Base-by-base conservation (phyloP, 2,329 filamentous ascomycete genomes). In the Pochonia chlamydosporia region DNA sequence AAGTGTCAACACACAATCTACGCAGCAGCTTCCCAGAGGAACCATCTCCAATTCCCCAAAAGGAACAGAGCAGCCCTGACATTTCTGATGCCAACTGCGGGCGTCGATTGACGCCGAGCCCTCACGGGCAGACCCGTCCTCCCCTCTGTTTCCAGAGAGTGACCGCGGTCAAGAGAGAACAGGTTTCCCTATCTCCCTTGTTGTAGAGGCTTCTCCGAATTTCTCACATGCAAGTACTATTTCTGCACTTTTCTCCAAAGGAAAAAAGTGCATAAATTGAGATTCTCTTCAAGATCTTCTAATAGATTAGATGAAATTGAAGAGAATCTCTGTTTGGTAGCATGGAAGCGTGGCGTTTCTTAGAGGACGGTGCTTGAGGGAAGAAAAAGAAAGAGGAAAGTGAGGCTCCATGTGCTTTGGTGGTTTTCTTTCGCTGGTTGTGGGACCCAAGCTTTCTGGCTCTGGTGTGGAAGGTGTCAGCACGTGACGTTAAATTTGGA, bases 51-150 rank as follows among this genome's bases (percentile, higher is more conserved):
- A n/a, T 28, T 36, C 44, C 42, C 44, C 37, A 24, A 35, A 24
- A 18, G 40, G 30, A 31, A 5, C 16, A 23, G 35, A n/a, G 31
- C 24, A 7, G 18, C 47, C 54, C 53, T 54, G 54, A 43, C 46
- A 56, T 56, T 56, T 54, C 54, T 56, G 54, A 56, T 56, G 49
- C 54, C 54, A 39, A 41, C 52, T 56, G 54, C 54, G 42, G 54
- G 24, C 54, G 54, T 56, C 52, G 2, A 50, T 46, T 49, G 54
- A 56, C 54, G 50, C 50, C 52, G 49, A 44, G 40, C 54, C 54
- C 54, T 56, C 52, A 53, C 54, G 49, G 54, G 54, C 54, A 56
- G 54, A 53, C 52, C 50, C 54, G 54, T 56, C 54, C 53, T 51
- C n/a, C n/a, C n/a, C n/a, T 31, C 47, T 46, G 47, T 20, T 40